phyloP scores from a whole-genome alignment of 1,284 basidiomycete species.

The Earliella scabrosa region DNA sequence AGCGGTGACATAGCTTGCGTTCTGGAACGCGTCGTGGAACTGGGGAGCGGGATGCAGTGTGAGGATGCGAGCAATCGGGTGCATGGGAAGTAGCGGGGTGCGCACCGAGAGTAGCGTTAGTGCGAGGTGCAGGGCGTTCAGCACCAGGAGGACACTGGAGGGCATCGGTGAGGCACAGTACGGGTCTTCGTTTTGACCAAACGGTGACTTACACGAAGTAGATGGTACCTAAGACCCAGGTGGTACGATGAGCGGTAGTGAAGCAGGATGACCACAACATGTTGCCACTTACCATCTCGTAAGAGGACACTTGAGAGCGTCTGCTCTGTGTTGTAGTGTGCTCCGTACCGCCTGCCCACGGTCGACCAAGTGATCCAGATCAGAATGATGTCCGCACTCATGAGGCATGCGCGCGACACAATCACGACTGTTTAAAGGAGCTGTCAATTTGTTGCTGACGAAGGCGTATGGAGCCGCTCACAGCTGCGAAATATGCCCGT shows the following conservation, averaged over 20 bases:
- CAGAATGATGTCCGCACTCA: background rate
- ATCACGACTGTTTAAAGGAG: no score
- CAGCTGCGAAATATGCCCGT: no score
- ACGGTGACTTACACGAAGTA: conserved; percentile 1
- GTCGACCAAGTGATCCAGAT: background rate
- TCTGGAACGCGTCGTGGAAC: background rate
- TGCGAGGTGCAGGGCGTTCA: background rate
- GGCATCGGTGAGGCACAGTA: no score
- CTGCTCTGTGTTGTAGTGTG: no score
- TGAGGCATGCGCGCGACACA: no score
- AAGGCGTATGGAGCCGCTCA: no score
- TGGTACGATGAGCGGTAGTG: background rate
- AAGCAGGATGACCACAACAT: no score
- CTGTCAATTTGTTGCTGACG: no score
- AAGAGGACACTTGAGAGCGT: background rate
- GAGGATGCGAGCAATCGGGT: no score
- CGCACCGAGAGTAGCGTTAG: background rate
- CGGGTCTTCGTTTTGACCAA: background rate
- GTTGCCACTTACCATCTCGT: background rate
- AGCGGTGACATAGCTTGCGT: background rate
- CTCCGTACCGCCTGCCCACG: background rate
- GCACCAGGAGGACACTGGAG: background rate
- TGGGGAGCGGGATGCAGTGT: background rate
- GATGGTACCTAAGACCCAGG: background rate
- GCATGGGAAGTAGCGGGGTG: no score